Evolutionary conservation across 345 rosid species (phyloP), one percentile per base, ranked within the genome.

Genomic region (Microthlaspi erraticum): DNA sequence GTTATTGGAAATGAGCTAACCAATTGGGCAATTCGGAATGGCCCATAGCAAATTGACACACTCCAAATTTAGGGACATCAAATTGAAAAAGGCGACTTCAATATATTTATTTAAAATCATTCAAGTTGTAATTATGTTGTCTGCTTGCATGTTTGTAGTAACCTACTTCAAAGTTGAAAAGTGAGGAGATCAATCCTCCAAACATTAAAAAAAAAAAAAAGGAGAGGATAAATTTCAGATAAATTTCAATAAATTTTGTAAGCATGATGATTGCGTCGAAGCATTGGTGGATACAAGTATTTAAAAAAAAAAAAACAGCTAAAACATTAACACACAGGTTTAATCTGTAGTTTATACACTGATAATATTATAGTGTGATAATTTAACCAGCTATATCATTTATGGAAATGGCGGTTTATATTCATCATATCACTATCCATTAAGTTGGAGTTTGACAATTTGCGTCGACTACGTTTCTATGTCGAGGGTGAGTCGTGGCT

Each of bases 131-230:
- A 66, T 74, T 66, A 74, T 66, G 62, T 66, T 74, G 68, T 66
- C 78, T 74, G 42, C 72, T 66, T 74, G 67, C 66, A 73, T 73
- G 77, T 66, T 66, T 50, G 60, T 50, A 66, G 78, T 59, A 66
- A 74, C 67, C 66, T 66, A 55, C 53, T 49, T 50, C 13, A 58
- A 56, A 37, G 45, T 18, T 31, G n/a, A 33, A 58, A 64, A 43
- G 70, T 26, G 60, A 38, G 4, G 43, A 65, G 49, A 72, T 55
- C 64, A 72, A 72, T 72, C 60, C 53, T 71, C 17, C 19, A 5
- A 49, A 58, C 26, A 23, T 13, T 39, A 60, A 49, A 23, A 68
- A 50, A 19, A 53, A 5, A 26, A 52, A 18, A 2, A 73, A 63
- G 57, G 32, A 2, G 11, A 41, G 12, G 55, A 56, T 46, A 29